Conservation (phyloP, 2,329 filamentous ascomycete species). For the Sclerotiophoma versabilis region DNA sequence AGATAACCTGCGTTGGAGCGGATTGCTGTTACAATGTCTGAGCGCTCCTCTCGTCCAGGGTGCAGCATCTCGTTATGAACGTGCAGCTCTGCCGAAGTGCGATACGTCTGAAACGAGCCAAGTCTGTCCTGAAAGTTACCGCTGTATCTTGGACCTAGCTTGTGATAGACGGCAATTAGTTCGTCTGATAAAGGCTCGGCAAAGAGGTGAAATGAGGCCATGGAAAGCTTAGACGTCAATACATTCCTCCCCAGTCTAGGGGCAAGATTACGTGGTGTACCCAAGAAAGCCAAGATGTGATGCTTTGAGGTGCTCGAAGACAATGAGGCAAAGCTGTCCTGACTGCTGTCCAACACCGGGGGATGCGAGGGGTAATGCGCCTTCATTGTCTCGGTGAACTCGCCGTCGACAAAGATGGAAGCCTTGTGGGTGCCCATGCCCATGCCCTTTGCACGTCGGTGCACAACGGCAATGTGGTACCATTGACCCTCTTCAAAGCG, state of each 20-base stretch:
- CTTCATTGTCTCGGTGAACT: conserved; percentile 91
- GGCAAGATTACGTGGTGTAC: conserved; percentile 88
- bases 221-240: conserved; percentile 81
- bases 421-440: conserved; percentile 80
- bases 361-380: conserved; percentile 85
- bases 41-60: conserved; percentile 86
- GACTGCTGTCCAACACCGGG: conserved; percentile 66
- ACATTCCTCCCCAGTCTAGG: conserved; percentile 75
- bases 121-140: conserved; percentile 97
- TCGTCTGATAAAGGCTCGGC: conserved; percentile 90
- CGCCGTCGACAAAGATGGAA: conserved; percentile 88
- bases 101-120: conserved; percentile 95
- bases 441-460: conserved; percentile 72
- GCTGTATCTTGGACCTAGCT: conserved; percentile 87
- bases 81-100: conserved; percentile 87
- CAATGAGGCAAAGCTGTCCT: conserved; percentile 75
- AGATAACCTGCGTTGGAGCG: conserved; percentile 82
- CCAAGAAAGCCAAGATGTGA: conserved; percentile 89
- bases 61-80: conserved; percentile 90
- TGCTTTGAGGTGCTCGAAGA: conserved; percentile 64
- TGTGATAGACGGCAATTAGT: conserved; percentile 86
- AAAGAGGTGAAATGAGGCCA: conserved; percentile 89
- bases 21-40: conserved; percentile 89
- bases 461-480: conserved; percentile 93
- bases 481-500: conserved; percentile 78